Base-by-base conservation (phyloP, 352 stramenopile species). In the Globisporangium iwayamae region DNA sequence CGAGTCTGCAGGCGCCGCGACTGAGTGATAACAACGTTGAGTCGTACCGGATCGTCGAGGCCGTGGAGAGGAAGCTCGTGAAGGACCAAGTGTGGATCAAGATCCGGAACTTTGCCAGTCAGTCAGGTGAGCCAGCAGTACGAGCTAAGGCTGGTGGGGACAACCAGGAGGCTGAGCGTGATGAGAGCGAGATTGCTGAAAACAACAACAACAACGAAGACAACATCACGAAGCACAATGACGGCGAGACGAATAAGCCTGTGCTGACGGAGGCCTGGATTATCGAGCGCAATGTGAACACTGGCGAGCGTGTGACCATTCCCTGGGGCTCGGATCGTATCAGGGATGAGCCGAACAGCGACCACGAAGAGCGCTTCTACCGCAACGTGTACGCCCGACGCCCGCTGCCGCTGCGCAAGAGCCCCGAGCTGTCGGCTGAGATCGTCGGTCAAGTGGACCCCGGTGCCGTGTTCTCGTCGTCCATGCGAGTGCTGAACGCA, bases 1-100 rank as follows among this genome's bases (percentile, higher is more conserved):
- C 84, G 18, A 90, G 70, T 60, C 72, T 93, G 1, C 78, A 91
- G 52, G 81, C 84, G 6, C 79, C 76, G 28, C 62, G 72, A 1
- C 63, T 79, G 38, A 81, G 80, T 51, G 32, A 9, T 36, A 41
- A 41, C 36, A 81, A 73, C 47, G 50, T 91, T 1, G 75, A 83
- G 53, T 78, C 61, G 41, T 91, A 83, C 62, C 75, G 72, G 18
- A 76, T 93, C 41, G 75, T 87, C 13, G 67, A 71, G 20, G 76
- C 79, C 0, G 64, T 89, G 38, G 81, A 90, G 50, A 77, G 84
- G 11, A 91, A 89, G 47, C 68, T 91, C 18, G 70, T 93, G 14
- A 89, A 93, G 63, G 81, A 93, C 57, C 80, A 85, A 4, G 71
- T 91, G 16, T 93, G 84, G 84, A 57, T 93, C 14, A 78, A 73